A percentile compares a stretch with the other conserved stretches of the same genome.
Evolutionary conservation across 495 filamentous ascomycete species (phyloP).

Genomic region (Xylaria scruposa): DNA sequence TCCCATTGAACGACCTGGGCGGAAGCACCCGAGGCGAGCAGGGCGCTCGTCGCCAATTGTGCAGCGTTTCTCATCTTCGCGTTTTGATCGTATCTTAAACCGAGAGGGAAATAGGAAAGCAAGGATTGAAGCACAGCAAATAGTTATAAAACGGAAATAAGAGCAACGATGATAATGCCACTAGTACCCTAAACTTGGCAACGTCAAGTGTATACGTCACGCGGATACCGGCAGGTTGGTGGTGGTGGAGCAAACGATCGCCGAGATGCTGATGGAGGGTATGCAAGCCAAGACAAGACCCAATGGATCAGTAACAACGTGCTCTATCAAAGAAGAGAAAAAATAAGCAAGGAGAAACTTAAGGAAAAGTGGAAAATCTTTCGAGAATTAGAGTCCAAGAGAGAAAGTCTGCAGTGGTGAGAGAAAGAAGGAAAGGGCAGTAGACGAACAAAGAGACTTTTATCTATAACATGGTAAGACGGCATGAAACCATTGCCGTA

Average conservation of each 20-base stretch:
- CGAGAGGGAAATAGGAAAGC: neutral
- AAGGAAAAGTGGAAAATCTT: neutral
- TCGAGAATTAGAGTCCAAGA: neutral
- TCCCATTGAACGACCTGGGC: conserved; percentile 54
- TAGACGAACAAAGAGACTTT: neutral
- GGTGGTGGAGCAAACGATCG: conserved; percentile 14
- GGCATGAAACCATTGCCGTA: conserved; percentile 14
- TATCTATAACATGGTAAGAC: conserved; percentile 8
- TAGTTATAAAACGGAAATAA: neutral
- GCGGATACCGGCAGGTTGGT: no score
- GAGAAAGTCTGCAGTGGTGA: neutral
- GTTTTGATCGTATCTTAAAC: neutral
- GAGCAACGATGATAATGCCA: neutral
- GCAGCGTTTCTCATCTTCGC: conserved; percentile 33
- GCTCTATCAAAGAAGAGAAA: neutral
- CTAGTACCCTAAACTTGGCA: neutral
- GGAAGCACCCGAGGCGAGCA: conserved; percentile 40
- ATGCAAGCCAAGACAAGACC: conserved; percentile 8
- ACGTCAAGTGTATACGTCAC: neutral
- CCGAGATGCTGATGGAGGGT: neutral
- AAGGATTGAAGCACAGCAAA: neutral
- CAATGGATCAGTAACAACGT: neutral
- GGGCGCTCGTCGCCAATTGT: conserved; percentile 37
- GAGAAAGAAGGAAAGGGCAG: neutral
- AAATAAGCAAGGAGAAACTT: neutral